Evolutionary conservation across 2,329 filamentous ascomycete genomes (phyloP), one percentile per base, ranked within the genome.

Genomic region (Aspergillus arachidicola): DNA sequence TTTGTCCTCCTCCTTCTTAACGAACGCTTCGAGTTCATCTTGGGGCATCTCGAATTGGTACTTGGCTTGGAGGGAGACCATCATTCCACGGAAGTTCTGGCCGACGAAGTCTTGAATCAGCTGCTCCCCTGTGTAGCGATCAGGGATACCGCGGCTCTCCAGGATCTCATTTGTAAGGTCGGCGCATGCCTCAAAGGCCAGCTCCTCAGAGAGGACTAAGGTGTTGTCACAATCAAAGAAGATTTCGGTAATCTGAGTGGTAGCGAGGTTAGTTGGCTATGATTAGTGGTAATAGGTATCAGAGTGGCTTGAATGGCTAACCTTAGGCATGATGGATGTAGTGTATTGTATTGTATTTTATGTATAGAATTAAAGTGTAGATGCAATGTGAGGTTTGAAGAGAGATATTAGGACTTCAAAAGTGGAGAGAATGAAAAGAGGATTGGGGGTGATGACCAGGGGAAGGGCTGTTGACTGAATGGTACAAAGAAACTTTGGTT

Each of bases 81-180:
- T 89, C 92, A 96, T 96, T 80, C 92, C 92, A 70, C 93, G 92
- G 86, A 96, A 97, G 86, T 96, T 96, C 78, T 95, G 91, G 72
- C 94, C 93, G 71, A 97, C 92, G 73, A 96, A 97, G 81, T 96
- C 91, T 71, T 85, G 83, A 81, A 96, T 91, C 67, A 97, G 89
- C 64, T 88, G 85, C 55, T 89, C 86, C 73, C 91, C 91, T 4
- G 91, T 93, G 83, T 96, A 97, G 75, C 86, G 87, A 71, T 87
- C 84, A 30, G 83, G 74, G 72, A 92, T 83, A 71, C 84, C 81
- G 74, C 90, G 85, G 73, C 86, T 85, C 71, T 85, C 84, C 76
- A 94, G 88, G 77, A 96, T 92, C 79, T 93, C 84, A 82, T 97
- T 97, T 84, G 93, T 90, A 68, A 97, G 88, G 64, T 92, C 91